Conservation (phyloP, 257 asterid genomes). For the Nicotiana tomentosiformis region DNA sequence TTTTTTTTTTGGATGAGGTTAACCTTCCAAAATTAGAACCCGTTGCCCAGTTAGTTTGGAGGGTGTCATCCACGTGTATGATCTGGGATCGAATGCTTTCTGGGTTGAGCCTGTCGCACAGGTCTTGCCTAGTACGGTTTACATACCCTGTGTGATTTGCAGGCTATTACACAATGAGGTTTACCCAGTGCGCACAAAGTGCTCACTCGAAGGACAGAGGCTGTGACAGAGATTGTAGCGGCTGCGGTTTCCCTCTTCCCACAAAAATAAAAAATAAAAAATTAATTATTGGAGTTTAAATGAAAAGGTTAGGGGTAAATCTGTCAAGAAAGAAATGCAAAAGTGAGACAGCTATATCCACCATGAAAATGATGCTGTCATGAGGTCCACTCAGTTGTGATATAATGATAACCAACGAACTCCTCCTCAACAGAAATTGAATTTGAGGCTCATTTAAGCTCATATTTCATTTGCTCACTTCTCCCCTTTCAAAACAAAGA, state of each 20-base stretch:
- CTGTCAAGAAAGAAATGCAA: background rate
- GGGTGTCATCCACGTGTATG: too few species aligned
- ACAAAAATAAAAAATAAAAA: too few species aligned
- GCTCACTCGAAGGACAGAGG: too few species aligned
- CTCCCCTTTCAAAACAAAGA: background rate
- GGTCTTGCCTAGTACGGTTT: too few species aligned
- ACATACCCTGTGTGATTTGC: too few species aligned
- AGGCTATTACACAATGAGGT: too few species aligned
- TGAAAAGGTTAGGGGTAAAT: background rate
- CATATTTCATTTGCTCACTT: slow-evolving; percentile 1
- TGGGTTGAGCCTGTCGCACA: too few species aligned
- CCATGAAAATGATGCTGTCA: slow-evolving; percentile 13
- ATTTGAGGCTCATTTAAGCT: slow-evolving; percentile 17
- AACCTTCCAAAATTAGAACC: background rate
- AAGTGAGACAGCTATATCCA: slow-evolving; percentile 9
- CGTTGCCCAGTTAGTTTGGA: too few species aligned
- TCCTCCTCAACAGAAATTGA: background rate
- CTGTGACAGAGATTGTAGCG: too few species aligned
- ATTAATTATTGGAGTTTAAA: background rate
- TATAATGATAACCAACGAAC: slow-evolving; percentile 17
- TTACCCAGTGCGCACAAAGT: too few species aligned
- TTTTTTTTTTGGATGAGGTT: background rate
- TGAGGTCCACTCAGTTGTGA: slow-evolving; percentile 16
- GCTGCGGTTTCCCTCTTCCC: too few species aligned
- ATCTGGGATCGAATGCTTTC: too few species aligned